Evolutionary conservation across 805 yeast species (phyloP), one percentile per base, ranked within the genome.

Genomic region (Zygotorulaspora chibaensis): DNA sequence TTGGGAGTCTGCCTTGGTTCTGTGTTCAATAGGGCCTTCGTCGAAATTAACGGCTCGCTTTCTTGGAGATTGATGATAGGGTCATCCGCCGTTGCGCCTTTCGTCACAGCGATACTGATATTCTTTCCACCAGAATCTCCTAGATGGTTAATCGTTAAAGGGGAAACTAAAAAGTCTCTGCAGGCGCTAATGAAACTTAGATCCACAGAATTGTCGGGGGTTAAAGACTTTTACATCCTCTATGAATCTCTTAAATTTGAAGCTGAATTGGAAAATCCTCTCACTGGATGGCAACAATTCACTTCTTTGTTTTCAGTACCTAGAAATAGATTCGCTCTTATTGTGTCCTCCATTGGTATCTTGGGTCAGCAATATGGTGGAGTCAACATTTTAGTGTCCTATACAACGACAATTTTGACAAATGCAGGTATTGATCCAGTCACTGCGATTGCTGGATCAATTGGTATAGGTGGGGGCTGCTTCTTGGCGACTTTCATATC

Each of bases 11-110:
- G 83, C 52, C 70, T 84, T 58, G 87, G 90, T 15, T 83, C 83
- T 64, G 81, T 86, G 83, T 68, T 82, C 50, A 85, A 81, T 60
- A 83, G 79, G 59, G 90, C 88, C 34, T 71, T 83, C 33, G 79
- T 83, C 9, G 82, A 79, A 58, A 74, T 71, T 38, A 47, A 54
- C 18, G 57, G 71, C 48, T 70, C 74, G 26, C 77, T 79, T 26
- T 69, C 80, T 10, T 86, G 91, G 90, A 78, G 93, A 70, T 74
- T 86, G 63, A 91, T 93, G 27, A 76, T 86, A 52, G 84, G 87
- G 3, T 69, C 84, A 58, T 93, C 85, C 69, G 70, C 78, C 44
- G 55, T 82, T 34, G 81, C 83, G 55, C 79, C 82, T 50, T 42
- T 65, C 34, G 38, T 68, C 26, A 66, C 77, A 34, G 55, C 74